Evolutionary conservation across 75 land plant species (phyloP), one percentile per base, ranked within the genome.

Genomic region (Cunninghamia lanceolata): DNA sequence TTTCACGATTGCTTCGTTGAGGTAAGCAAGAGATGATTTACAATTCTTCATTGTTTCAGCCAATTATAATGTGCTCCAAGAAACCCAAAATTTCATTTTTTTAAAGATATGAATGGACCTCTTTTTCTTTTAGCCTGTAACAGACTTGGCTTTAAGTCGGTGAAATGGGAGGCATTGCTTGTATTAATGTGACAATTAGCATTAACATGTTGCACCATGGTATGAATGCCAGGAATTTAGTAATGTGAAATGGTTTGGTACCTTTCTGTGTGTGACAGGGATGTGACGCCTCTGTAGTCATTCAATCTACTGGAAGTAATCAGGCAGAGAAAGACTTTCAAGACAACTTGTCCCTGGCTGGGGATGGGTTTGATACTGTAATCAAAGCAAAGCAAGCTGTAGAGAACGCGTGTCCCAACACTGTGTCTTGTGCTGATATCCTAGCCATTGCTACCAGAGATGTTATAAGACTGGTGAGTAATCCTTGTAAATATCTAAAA

Each of bases 341-440:
- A 3, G 92, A 89, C 79, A 96, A 96, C 82, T 84, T 94, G 34
- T 93, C 95, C 2, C 88, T 96, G 40, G 92, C 98, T 50, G 97
- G 98, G 40, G 97, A 96, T 86, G 98, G 94, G 50, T 96, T 96
- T 77, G 98, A 96, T 85, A 93, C 94, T 13, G 95, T 96, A 53
- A 88, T 89, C 76, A 91, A 90, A 88, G 95, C 98, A 74, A 96
- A 96, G 83, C 87, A 88, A 4, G 97, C 95, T 7, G 94, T 93
- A 17, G 98, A 96, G 77, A 71, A 54, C 36, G 56, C 15, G 46
- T 89, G 90, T 70, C 90, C 89, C 34, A 83, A 86, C 71, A 53
- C 56, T 19, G 90, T 89, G 50, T 89, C 90, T 38, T 89, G 90
- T 54, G 90, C 90, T 30, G 90, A 89, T 50, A 84, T 89, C 54